Conservation (phyloP, 148 eudicot species). For the Spergularia bocconei region DNA sequence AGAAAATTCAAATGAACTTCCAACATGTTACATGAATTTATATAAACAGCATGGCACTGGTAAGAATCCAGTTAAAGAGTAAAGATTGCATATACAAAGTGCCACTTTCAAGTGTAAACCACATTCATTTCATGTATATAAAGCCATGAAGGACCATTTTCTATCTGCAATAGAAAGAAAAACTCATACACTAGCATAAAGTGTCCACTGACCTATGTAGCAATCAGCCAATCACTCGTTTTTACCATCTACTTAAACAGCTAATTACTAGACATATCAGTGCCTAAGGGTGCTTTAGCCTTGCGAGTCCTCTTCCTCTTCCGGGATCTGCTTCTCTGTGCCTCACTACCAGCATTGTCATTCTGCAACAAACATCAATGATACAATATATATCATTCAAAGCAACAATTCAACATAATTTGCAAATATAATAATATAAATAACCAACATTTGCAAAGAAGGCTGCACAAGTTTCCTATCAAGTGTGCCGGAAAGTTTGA, state of each 20-base stretch:
- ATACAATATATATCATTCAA: background rate
- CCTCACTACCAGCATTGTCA: conserved; percentile 28
- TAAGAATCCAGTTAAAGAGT: background rate
- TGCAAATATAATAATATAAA: background rate
- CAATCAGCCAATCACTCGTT: background rate
- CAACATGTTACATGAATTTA: too few species aligned
- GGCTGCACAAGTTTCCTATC: background rate
- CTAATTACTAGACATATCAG: conserved; percentile 12
- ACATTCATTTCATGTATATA: background rate
- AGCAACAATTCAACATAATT: background rate
- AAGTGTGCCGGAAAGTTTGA: too few species aligned
- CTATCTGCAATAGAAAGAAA: background rate
- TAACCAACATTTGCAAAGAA: background rate
- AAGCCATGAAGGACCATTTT: background rate
- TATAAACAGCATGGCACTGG: too few species aligned
- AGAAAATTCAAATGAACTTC: too few species aligned
- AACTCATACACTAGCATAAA: background rate
- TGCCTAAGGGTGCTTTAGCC: conserved; percentile 29
- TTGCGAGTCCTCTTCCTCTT: conserved; percentile 63
- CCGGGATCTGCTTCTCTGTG: conserved; percentile 41
- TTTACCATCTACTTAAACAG: background rate
- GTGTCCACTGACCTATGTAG: background rate
- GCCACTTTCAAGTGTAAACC: background rate
- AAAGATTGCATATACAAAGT: background rate
- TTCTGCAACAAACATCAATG: conserved; percentile 32